A percentile compares a stretch with the other conserved stretches of the same genome.
These are phyloP conservation scores for Rehmannia glutinosa DNA, from an alignment of 257 asterid genomes.

Conservation along the genomic window DNA sequence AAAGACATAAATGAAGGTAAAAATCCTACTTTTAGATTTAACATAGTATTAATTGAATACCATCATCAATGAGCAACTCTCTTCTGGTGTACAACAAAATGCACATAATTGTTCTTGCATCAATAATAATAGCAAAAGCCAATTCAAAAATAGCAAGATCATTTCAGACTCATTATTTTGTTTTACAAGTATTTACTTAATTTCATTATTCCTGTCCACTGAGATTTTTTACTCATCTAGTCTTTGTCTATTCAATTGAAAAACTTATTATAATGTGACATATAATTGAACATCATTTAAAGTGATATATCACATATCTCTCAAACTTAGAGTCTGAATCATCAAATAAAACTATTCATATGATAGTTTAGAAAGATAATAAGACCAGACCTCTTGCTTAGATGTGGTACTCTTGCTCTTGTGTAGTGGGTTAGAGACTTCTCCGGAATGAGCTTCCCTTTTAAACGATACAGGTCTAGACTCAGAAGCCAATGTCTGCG, in stretches of 20 bases:
- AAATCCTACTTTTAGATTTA: too few relatives aligned
- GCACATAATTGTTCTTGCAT: background rate
- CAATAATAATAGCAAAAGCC: too few relatives aligned
- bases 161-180: background rate
- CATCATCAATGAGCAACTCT: background rate
- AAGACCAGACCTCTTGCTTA: constrained; percentile 6
- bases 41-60: too few relatives aligned
- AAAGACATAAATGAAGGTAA: too few relatives aligned
- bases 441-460: background rate
- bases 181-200: background rate
- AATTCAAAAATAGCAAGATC: background rate
- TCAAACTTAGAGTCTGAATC: background rate
- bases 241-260: background rate
- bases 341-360: background rate
- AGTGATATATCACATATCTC: background rate
- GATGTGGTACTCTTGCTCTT: background rate
- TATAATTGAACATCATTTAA: too few relatives aligned
- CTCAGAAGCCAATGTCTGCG: constrained; percentile 15
- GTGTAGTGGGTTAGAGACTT: background rate
- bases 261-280: background rate
- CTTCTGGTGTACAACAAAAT: background rate
- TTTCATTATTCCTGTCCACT: background rate
- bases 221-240: background rate
- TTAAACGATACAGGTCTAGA: background rate
- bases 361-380: background rate